phyloP scores from a whole-genome alignment of 1,139 yeast genomes.

The Suhomyces ambrosiae region DNA sequence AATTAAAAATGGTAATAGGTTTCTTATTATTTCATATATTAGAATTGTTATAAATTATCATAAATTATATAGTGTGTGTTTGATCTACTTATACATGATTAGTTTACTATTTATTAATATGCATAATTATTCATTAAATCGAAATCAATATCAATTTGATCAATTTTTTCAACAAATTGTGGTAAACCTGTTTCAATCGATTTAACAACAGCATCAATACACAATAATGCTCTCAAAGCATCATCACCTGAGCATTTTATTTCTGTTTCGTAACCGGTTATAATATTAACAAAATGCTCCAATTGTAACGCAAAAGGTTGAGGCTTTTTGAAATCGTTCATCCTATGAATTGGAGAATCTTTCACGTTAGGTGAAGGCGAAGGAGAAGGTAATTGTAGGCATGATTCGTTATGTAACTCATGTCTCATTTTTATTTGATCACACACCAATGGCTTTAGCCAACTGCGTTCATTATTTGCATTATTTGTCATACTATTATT shows the following conservation, averaged over 20 bases:
- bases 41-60: no score
- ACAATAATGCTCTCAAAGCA: constrained; percentile 42
- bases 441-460: constrained; percentile 37
- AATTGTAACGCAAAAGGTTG: constrained; percentile 45
- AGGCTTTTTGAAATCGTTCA: constrained; percentile 21
- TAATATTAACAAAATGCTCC: constrained; percentile 39
- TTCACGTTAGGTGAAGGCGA: constrained; percentile 30
- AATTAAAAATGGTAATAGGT: no score
- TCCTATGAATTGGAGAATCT: constrained; percentile 22
- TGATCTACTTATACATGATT: no score
- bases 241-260: constrained; percentile 44
- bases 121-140: constrained; percentile 13
- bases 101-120: constrained; percentile 1
- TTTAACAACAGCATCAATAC: constrained; percentile 42
- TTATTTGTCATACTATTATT: constrained; percentile 18
- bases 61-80: no score
- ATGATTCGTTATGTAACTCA: constrained; percentile 13
- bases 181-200: constrained; percentile 41
- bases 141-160: constrained; percentile 22
- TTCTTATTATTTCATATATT: no score
- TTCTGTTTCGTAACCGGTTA: constrained; percentile 33
- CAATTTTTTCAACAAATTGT: constrained; percentile 30
- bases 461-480: constrained; percentile 22
- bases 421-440: constrained; percentile 26
- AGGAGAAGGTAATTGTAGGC: constrained; percentile 24